Evolutionary conservation across 139 green algal genomes (phyloP), one percentile per base, ranked within the genome.

Genomic region (Haematococcus sp.): DNA sequence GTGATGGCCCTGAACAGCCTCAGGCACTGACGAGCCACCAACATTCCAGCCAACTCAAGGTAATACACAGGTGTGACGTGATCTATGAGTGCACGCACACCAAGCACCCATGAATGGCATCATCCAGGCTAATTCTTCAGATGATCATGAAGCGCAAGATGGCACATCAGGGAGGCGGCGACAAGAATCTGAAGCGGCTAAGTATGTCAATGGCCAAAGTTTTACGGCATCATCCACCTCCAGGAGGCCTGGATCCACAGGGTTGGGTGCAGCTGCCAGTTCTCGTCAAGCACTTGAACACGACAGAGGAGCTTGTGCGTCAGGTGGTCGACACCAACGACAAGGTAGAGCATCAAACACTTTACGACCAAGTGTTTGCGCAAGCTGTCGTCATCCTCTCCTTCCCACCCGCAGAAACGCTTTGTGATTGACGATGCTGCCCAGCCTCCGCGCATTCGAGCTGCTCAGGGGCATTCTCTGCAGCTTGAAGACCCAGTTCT

Each of bases 401-500:
- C 23, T 63, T 2, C 49, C 2, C 40, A 0, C 19, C 9, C 40
- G 69, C 81, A 90, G 85, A 83, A 86, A 73, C 70, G 83, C 4
- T 87, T 86, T 60, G 80, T 89, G 52, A 64, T 90, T 13, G 83
- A 88, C 25, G 79, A 88, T 40, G 60, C 44, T 35, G 46, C 46
- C 7, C 28, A 17, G 1, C 78, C 77, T 27, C 71, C 84, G 0
- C 51, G 83, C 0, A 86, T 91, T 3, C 75, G 86, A 16, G 86
- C 86, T 32, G 82, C 86, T 0, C 86, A 91, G 55, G 86, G 86
- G 19, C 86, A 91, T 44, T 76, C 73, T 4, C 56, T 91, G 2
- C 52, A 83, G 64, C 65, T 91, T n/a, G 74, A 82, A n/a, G 69
- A 70, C 3, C 83, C 86, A 20, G 78, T 91, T 1, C 64, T 59